phyloP scores from a whole-genome alignment of 2,329 filamentous ascomycete species.

The Sclerotiophoma versabilis region DNA sequence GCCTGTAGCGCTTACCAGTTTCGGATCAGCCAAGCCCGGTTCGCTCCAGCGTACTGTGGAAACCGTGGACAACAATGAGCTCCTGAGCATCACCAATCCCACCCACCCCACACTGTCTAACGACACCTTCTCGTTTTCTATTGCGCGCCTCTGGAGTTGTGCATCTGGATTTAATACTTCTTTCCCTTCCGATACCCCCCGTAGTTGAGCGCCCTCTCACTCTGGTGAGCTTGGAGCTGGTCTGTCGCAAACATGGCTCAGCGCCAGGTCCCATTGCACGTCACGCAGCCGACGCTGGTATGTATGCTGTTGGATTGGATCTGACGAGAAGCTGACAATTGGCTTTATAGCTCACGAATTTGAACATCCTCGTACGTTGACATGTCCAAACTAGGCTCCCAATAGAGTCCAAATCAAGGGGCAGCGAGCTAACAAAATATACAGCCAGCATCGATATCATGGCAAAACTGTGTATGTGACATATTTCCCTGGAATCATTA shows the following conservation, averaged over 20 bases:
- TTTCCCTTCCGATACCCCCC: constrained; percentile 46
- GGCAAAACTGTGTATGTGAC: constrained; percentile 80
- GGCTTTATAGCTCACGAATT: constrained; percentile 51
- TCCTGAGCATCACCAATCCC: constrained; percentile 38
- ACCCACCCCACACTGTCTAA: constrained; percentile 34
- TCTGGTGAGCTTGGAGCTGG: constrained; percentile 49
- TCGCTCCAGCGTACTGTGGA: constrained; percentile 20
- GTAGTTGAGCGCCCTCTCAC: constrained; percentile 39
- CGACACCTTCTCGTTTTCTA: constrained; percentile 47
- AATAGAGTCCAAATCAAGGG: constrained; percentile 21
- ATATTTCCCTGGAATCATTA: neutral
- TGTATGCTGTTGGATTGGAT: constrained; percentile 24
- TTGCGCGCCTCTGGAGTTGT: constrained; percentile 49
- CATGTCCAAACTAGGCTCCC: constrained; percentile 18
- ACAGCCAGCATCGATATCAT: constrained; percentile 77
- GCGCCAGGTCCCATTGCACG: constrained; percentile 83
- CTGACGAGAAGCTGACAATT: constrained; percentile 39
- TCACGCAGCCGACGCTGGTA: constrained; percentile 84
- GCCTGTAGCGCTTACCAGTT: constrained; percentile 13
- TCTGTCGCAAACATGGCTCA: constrained; percentile 64
- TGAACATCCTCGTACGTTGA: constrained; percentile 57
- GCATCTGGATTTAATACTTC: constrained; percentile 47
- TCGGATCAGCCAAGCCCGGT: constrained; percentile 14
- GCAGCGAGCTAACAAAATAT: constrained; percentile 38
- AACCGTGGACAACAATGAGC: constrained; percentile 22